Evolutionary conservation across 176 grass and related monocot species (phyloP).

Genomic region (Triticum timopheevii): DNA sequence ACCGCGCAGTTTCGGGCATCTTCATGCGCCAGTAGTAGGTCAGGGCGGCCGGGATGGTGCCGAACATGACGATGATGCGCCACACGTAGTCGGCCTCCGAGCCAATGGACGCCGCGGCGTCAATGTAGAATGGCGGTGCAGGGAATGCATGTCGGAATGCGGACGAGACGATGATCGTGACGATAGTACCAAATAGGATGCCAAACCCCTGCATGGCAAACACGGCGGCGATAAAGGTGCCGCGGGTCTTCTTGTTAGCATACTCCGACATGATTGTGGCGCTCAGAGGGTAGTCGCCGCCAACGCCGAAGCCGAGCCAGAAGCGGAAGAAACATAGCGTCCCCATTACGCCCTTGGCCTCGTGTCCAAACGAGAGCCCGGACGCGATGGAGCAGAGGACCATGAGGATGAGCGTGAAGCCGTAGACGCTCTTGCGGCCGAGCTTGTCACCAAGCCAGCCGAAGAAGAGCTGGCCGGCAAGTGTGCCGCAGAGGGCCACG

Average conservation of each 20-base stretch:
- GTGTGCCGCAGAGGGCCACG: slow-evolving; percentile 74
- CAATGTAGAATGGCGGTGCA: slow-evolving; percentile 24
- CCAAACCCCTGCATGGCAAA: slow-evolving; percentile 87
- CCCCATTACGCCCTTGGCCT: slow-evolving; percentile 36
- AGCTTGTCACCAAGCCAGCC: slow-evolving; percentile 85
- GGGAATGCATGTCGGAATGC: slow-evolving; percentile 44
- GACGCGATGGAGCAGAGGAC: slow-evolving; percentile 55
- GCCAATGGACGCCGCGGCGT: slow-evolving; percentile 6
- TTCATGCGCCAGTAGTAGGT: slow-evolving; percentile 79
- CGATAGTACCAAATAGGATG: slow-evolving; percentile 53
- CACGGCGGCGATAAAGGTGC: slow-evolving; percentile 76
- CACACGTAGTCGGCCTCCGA: slow-evolving; percentile 67
- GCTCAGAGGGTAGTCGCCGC: slow-evolving; percentile 68
- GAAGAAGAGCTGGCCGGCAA: slow-evolving; percentile 73
- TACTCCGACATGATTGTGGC: slow-evolving; percentile 84
- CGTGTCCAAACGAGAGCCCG: slow-evolving; percentile 50
- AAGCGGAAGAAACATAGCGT: slow-evolving; percentile 79
- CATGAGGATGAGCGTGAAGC: slow-evolving; percentile 75
- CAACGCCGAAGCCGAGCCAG: slow-evolving; percentile 83
- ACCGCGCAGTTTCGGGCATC: slow-evolving; percentile 88
- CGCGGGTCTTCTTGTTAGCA: slow-evolving; percentile 71
- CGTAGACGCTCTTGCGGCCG: slow-evolving; percentile 73
- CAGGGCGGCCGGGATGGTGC: too few relatives aligned
- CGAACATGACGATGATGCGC: slow-evolving; percentile 79
- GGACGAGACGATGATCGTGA: slow-evolving; percentile 50